These are phyloP conservation scores for Penicillium silybi DNA, from an alignment of 495 filamentous ascomycete genomes.

Conservation along the genomic window DNA sequence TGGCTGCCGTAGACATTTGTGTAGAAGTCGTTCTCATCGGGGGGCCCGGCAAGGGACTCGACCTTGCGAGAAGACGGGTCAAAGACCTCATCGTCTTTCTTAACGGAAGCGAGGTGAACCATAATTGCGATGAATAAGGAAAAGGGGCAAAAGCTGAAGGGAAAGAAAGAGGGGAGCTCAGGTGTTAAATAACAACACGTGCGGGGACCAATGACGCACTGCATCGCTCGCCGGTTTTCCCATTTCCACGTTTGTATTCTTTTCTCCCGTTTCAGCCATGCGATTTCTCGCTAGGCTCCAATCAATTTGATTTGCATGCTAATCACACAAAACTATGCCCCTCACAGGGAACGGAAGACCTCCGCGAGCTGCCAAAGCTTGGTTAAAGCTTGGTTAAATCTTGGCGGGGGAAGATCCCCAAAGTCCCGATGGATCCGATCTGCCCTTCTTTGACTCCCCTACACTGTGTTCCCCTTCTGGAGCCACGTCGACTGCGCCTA, in stretches of 20 bases:
- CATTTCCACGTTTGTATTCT: not conserved
- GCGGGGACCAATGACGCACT: slow-evolving; percentile 5
- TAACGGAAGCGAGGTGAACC: slow-evolving; percentile 38
- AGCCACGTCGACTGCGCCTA: slow-evolving; percentile 11
- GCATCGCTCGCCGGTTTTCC: no score
- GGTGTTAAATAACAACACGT: not conserved
- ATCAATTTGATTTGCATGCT: not conserved
- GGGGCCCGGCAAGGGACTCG: slow-evolving; percentile 30
- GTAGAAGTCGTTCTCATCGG: slow-evolving; percentile 55
- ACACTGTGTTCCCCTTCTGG: not conserved
- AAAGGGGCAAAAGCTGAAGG: not conserved
- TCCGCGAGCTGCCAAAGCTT: no score
- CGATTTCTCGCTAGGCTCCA: not conserved
- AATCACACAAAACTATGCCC: not conserved
- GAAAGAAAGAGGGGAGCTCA: not conserved
- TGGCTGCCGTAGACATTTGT: slow-evolving; percentile 80
- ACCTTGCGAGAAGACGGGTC: slow-evolving; percentile 18
- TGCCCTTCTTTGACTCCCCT: not conserved
- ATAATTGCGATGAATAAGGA: slow-evolving; percentile 17
- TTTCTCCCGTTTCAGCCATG: slow-evolving; percentile 1
- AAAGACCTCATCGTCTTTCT: slow-evolving; percentile 29
- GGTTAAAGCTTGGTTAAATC: slow-evolving; percentile 24
- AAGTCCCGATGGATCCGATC: slow-evolving; percentile 7
- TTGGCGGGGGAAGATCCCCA: slow-evolving; percentile 14
- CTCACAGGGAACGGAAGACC: not conserved